Percentiles rank a stretch among this genome's conserved stretches.
Conservation (phyloP, 441 rosid genomes). For the Erodium trifolium region DNA sequence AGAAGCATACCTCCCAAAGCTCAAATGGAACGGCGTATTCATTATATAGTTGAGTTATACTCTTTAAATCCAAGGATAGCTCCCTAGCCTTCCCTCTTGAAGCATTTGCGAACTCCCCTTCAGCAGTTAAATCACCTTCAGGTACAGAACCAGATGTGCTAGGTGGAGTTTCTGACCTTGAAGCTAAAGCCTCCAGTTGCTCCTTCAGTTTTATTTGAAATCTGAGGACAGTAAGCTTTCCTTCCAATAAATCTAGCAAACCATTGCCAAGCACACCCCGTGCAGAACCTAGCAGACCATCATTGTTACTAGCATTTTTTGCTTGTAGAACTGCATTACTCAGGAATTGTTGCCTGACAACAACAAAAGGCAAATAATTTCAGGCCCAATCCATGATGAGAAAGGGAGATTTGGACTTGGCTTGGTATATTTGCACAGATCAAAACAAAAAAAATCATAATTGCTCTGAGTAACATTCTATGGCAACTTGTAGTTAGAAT, state of each 20-base stretch:
- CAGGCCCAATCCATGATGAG: slow-evolving; percentile 11
- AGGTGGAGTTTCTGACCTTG: slow-evolving; percentile 42
- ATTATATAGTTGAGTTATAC: slow-evolving; percentile 86
- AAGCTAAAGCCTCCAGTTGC: slow-evolving; percentile 63
- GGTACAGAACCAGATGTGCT: slow-evolving; percentile 45
- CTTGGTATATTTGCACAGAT: not conserved
- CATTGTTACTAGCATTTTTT: slow-evolving; percentile 67
- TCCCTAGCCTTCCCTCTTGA: slow-evolving; percentile 77
- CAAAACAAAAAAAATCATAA: slow-evolving; percentile 5
- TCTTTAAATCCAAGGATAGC: slow-evolving; percentile 78
- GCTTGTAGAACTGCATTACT: slow-evolving; percentile 95
- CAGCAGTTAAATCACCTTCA: slow-evolving; percentile 32
- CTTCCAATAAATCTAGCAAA: slow-evolving; percentile 89
- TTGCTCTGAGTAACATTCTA: not conserved
- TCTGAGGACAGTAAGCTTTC: slow-evolving; percentile 81
- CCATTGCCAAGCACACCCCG: slow-evolving; percentile 54
- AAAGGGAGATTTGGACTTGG: slow-evolving; percentile 1
- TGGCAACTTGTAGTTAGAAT: not conserved
- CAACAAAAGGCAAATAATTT: slow-evolving; percentile 24
- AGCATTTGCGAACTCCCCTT: slow-evolving; percentile 41
- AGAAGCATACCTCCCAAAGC: slow-evolving; percentile 76
- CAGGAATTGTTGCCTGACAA: slow-evolving; percentile 71
- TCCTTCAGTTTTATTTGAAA: slow-evolving; percentile 88
- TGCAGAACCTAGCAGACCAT: slow-evolving; percentile 43
- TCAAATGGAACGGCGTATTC: slow-evolving; percentile 95